Evolutionary conservation across 148 eudicot genomes (phyloP).

Genomic region (Cornus controversa): DNA sequence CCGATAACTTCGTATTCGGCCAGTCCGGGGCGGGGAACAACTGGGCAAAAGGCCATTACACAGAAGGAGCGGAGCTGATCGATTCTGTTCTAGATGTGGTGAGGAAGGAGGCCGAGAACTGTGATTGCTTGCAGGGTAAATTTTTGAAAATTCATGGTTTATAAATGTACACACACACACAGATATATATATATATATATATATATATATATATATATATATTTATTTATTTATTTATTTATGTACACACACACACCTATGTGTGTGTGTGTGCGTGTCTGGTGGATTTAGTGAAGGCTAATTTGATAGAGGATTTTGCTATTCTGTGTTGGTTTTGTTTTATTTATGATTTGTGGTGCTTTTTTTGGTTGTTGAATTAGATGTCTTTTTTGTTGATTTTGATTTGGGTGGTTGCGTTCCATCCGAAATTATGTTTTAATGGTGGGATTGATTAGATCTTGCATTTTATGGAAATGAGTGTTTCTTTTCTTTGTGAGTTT

Average conservation of each 20-base stretch:
- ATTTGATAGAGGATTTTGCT: background rate
- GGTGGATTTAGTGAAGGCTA: no score
- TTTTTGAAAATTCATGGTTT: background rate
- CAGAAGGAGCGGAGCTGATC: slow-evolving; percentile 15
- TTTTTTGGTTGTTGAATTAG: no score
- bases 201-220: no score
- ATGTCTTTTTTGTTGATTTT: background rate
- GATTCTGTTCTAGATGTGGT: slow-evolving; percentile 17
- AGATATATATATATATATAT: no score
- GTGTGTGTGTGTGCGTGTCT: no score
- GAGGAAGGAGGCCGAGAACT: slow-evolving; percentile 19
- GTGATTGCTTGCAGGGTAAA: slow-evolving; percentile 18
- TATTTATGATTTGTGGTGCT: background rate
- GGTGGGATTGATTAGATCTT: no score
- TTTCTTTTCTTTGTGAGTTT: no score
- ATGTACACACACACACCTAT: no score
- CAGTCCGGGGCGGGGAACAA: slow-evolving; percentile 18
- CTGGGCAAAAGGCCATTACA: slow-evolving; percentile 19
- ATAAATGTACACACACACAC: no score
- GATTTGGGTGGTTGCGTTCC: background rate
- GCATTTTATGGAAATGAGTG: no score
- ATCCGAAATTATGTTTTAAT: background rate
- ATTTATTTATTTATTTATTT: no score
- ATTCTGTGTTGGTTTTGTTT: background rate
- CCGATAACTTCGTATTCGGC: slow-evolving; percentile 14